A percentile compares a stretch with the other conserved stretches of the same genome.
Conservation (phyloP, 2,329 filamentous ascomycete genomes). For the Eurotiales sp. region DNA sequence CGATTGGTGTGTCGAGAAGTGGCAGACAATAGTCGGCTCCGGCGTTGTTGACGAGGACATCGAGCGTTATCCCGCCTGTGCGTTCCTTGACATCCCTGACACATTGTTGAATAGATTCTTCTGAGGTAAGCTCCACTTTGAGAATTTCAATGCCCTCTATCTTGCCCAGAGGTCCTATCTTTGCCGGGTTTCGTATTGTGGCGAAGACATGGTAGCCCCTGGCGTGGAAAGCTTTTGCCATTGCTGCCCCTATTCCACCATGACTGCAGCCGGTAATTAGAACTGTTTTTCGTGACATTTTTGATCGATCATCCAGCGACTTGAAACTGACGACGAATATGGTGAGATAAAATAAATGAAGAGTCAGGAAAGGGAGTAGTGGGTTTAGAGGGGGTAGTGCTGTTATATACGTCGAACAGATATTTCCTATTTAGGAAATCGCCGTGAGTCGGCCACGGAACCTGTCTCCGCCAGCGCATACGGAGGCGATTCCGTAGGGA, state of each 20-base stretch:
- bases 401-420: no score
- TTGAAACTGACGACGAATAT: no score
- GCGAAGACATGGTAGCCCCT: slow-evolving; percentile 40
- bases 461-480: no score
- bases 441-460: no score
- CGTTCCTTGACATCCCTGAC: neutral
- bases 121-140: slow-evolving; percentile 19
- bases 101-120: slow-evolving; percentile 27
- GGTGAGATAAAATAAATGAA: no score
- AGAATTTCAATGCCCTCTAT: slow-evolving; percentile 26
- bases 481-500: neutral
- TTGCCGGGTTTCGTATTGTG: slow-evolving; percentile 36
- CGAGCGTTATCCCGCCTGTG: no score
- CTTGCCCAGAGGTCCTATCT: slow-evolving; percentile 22
- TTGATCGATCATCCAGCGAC: no score
- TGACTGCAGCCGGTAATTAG: slow-evolving; percentile 10
- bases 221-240: slow-evolving; percentile 4
- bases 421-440: neutral
- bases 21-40: slow-evolving; percentile 22
- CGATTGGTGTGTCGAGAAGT: slow-evolving; percentile 25
- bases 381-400: no score
- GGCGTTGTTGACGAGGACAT: slow-evolving; percentile 12
- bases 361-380: no score
- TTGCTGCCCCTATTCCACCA: slow-evolving; percentile 3
- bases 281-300: no score